Evolutionary conservation across 2,329 filamentous ascomycete species (phyloP), one percentile per base, ranked within the genome.

Genomic region (Aspergillus sp.): DNA sequence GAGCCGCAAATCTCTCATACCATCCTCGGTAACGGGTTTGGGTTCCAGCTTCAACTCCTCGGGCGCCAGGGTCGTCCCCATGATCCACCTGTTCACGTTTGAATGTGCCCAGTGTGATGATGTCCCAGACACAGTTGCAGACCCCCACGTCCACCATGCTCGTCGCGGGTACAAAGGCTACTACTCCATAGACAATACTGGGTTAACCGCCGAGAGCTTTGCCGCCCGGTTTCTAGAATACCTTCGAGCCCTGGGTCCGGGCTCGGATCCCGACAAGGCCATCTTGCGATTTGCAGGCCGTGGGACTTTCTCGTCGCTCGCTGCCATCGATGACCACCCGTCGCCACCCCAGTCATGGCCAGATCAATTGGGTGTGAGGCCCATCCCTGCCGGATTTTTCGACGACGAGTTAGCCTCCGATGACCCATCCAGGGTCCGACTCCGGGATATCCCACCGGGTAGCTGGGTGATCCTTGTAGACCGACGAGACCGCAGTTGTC

Each of bases 391-490:
- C 17, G 53, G 50, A 47, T 52, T 50, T 43, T 56, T 56, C 16
- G 50, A 44, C 41, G 10, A 13, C 47, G 9, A 47, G n/a, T 50
- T 45, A 23, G 32, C 19, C 10, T 34, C 31, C 9, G 46, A 44
- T 9, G 29, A 47, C n/a, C 41, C 25, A 17, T 56, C 48, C 21
- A 50, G 47, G 47, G 50, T 42, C 43, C 40, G 38, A 50, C 32
- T 52, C 42, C 16, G 50, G 17, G 49, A 58, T 45, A 25, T 58
- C 25, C 29, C 5, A n/a, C 48, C 50, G 3, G 50, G 45, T 23
- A 50, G 48, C 51, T 58, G 53, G 53, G 45, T 56, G 42, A 9
- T 58, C 42, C 56, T 58, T 46, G 34, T 58, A n/a, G 50, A 50
- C 34, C 44, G 34, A 50, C 40, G 29, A 54, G 38, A 45, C 43